Base-by-base conservation (phyloP, 2,329 filamentous ascomycete species). In the Verticillium zaregamsianum region DNA sequence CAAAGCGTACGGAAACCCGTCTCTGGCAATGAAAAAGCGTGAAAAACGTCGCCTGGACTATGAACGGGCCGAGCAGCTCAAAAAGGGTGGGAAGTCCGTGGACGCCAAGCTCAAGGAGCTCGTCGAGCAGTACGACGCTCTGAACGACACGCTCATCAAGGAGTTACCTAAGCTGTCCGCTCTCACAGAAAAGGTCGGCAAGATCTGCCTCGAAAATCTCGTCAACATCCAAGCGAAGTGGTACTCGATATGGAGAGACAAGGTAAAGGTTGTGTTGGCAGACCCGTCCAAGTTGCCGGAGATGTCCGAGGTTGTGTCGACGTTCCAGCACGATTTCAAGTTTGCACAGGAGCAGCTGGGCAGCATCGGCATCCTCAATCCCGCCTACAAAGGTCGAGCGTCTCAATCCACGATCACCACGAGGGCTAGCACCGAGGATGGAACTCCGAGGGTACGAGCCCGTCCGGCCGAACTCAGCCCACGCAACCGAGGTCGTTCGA, bases 121-220 rank as follows among this genome's bases (percentile, higher is more conserved):
- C 45, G 92, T 93, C 23, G 92, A 97, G 70, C 90, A 96, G 72
- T 99, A 97, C 74, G 85, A 91, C 49, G 92, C 93, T 8, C 81
- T 99, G 63, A 98, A 98, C 71, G 92, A 97, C 65, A 92, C 94
- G 0, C 82, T 98, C 63, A 97, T 97, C 76, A 90, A 94, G 67
- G 94, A 98, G 72, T 82, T 99, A 56, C 94, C 94, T 1, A 89
- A 89, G 72, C 83, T 99, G 17, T 96, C 95, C 59, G 77, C 80
- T 8, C 78, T 95, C 65, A 97, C 94, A 1, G 91, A 92, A 64
- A 90, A 89, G 68, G 80, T 97, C 64, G 92, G 95, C 69, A 91
- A 65, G 69, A 89, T 90, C 28, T 94, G 92, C 69, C 82, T 97
- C 54, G 86, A 85, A 62, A 93, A 92, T 69, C 92, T 98, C 70